These are phyloP conservation scores for Debaryomyces subglobosus DNA, from an alignment of 1,139 yeast species.

Conservation along the genomic window DNA sequence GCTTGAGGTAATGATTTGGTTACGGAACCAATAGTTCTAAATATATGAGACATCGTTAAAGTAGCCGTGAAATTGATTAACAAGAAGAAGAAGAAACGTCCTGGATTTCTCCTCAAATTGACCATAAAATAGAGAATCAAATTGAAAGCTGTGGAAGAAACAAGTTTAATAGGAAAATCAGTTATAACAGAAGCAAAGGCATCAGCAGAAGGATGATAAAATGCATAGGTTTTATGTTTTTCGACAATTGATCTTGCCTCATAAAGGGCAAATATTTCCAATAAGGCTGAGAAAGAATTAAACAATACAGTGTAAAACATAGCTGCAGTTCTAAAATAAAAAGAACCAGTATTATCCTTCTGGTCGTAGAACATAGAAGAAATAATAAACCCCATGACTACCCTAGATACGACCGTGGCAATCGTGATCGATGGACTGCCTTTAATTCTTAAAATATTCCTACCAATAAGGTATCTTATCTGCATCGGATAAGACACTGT, in stretches of 20 bases:
- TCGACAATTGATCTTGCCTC: constrained; percentile 61
- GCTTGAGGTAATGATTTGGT: constrained; percentile 65
- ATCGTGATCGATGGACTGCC: constrained; percentile 36
- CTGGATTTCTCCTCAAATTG: constrained; percentile 65
- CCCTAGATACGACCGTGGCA: constrained; percentile 29
- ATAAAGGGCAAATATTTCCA: constrained; percentile 59
- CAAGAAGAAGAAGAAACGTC: constrained; percentile 69
- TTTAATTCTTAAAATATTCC: constrained; percentile 30
- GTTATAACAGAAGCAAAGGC: constrained; percentile 61
- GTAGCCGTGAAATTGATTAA: constrained; percentile 57
- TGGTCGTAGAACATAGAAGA: constrained; percentile 55
- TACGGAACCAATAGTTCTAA: constrained; percentile 70
- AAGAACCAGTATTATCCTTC: constrained; percentile 50
- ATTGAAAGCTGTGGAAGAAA: constrained; percentile 38
- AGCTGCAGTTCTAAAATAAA: constrained; percentile 60
- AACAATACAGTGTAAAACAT: constrained; percentile 60
- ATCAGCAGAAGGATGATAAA: constrained; percentile 71
- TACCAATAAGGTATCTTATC: constrained; percentile 28
- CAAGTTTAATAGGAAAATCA: constrained; percentile 57
- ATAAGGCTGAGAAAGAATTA: constrained; percentile 60
- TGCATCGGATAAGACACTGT: constrained; percentile 40
- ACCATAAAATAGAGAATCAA: constrained; percentile 68
- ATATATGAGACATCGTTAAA: constrained; percentile 69
- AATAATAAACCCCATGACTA: constrained; percentile 35
- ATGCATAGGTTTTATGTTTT: constrained; percentile 63